These are phyloP conservation scores for Pyrenophora teres DNA, from an alignment of 2,329 filamentous ascomycete species.

Conservation along the genomic window DNA sequence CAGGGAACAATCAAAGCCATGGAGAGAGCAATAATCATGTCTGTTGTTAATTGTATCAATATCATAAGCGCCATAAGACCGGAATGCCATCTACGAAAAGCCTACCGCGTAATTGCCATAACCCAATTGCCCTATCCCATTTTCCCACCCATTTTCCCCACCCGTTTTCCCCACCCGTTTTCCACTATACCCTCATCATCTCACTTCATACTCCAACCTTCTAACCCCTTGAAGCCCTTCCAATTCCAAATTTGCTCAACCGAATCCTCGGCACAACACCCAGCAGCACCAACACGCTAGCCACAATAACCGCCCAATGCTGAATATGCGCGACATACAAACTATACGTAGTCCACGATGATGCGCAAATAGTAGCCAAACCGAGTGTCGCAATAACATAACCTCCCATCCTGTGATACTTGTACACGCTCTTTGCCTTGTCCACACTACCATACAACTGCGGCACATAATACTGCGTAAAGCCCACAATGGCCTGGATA, in stretches of 20 bases:
- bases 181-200: neutral
- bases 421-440: conserved; percentile 82
- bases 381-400: conserved; percentile 74
- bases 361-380: conserved; percentile 73
- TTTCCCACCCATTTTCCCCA: too few relatives aligned
- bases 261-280: conserved; percentile 81
- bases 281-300: conserved; percentile 66
- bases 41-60: too few relatives aligned
- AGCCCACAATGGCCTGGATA: conserved; percentile 76
- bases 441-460: conserved; percentile 76
- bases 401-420: conserved; percentile 81
- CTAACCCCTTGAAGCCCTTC: conserved; percentile 19
- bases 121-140: too few relatives aligned
- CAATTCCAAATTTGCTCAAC: conserved; percentile 75
- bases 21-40: too few relatives aligned
- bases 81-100: too few relatives aligned
- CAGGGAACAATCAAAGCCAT: too few relatives aligned
- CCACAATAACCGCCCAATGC: conserved; percentile 75
- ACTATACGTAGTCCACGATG: conserved; percentile 78
- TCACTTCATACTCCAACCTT: neutral
- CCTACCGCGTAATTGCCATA: too few relatives aligned
- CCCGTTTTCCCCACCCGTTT: neutral
- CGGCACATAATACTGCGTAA: conserved; percentile 81
- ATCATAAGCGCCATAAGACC: too few relatives aligned
- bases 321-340: conserved; percentile 70